These are phyloP conservation scores for Blastobotrys ciferrii DNA, from an alignment of 1,139 yeast species.

Conservation along the genomic window DNA sequence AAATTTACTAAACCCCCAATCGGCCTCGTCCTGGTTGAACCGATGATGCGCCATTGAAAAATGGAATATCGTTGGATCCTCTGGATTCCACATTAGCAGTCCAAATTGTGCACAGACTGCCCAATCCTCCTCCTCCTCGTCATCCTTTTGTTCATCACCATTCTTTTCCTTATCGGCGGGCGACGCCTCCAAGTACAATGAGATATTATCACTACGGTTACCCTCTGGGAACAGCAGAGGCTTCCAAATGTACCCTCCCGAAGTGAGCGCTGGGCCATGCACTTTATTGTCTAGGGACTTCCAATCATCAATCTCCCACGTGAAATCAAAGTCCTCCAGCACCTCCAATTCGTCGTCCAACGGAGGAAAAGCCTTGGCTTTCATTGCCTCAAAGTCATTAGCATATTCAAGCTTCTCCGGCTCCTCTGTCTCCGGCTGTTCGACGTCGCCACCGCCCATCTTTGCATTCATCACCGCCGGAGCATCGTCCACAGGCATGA, in stretches of 20 bases:
- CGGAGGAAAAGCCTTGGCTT: conserved; percentile 30
- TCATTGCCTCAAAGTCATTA: conserved; percentile 27
- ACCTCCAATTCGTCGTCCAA: conserved; percentile 40
- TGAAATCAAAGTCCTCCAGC: conserved; percentile 41
- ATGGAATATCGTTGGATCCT: conserved; percentile 58
- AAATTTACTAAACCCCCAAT: conserved; percentile 93
- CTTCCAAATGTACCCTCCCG: conserved; percentile 75
- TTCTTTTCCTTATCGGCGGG: conserved; percentile 19
- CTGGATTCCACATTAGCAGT: conserved; percentile 80
- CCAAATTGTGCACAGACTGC: conserved; percentile 89
- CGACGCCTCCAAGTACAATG: conserved; percentile 36
- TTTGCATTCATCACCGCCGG: background rate
- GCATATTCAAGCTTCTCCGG: conserved; percentile 4
- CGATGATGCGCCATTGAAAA: conserved; percentile 75
- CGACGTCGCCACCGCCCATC: background rate
- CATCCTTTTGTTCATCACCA: conserved; percentile 19
- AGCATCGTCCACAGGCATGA: conserved; percentile 3
- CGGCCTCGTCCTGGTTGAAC: conserved; percentile 70
- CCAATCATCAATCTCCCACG: conserved; percentile 81
- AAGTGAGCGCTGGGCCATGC: conserved; percentile 51
- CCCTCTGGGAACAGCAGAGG: conserved; percentile 73
- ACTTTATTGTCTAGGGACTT: conserved; percentile 40
- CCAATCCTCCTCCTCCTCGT: conserved; percentile 53
- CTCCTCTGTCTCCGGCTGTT: background rate
- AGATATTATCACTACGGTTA: conserved; percentile 29